These are phyloP conservation scores for Fomitiporia mediterranea DNA, from an alignment of 1,284 basidiomycete species.

Conservation along the genomic window DNA sequence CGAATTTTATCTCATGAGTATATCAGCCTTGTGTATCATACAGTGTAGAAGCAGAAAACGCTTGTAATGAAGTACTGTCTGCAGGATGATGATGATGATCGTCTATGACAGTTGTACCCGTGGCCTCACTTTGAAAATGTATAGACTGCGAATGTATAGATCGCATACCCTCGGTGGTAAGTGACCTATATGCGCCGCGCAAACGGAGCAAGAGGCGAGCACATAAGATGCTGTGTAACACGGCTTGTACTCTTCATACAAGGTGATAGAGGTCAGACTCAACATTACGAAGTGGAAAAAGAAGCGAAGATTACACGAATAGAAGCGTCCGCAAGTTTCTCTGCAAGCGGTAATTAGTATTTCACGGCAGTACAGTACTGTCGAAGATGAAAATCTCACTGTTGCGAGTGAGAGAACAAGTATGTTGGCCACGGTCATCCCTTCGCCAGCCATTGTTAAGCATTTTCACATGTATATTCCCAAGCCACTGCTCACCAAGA, in stretches of 20 bases:
- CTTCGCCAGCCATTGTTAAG: too few species aligned
- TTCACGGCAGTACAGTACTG: too few species aligned
- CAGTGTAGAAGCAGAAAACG: too few species aligned
- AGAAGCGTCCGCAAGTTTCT: slow-evolving; percentile 6
- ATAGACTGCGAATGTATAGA: too few species aligned
- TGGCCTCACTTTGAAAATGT: too few species aligned
- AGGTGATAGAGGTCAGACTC: background rate
- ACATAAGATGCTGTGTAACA: slow-evolving; percentile 17
- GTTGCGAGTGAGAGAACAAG: slow-evolving; percentile 9
- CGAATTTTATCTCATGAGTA: too few species aligned
- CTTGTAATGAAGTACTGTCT: too few species aligned
- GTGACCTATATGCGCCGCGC: slow-evolving; percentile 12
- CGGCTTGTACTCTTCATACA: background rate
- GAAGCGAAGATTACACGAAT: slow-evolving; percentile 1
- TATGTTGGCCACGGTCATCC: background rate
- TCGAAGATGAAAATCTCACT: background rate
- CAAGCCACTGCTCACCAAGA: slow-evolving; percentile 11
- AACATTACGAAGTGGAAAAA: background rate
- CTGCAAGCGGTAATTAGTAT: slow-evolving; percentile 1
- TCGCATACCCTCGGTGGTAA: slow-evolving; percentile 2
- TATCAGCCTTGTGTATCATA: too few species aligned
- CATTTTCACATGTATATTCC: background rate
- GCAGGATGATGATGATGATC: background rate
- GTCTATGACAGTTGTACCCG: too few species aligned
- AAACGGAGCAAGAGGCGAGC: slow-evolving; percentile 11